phyloP scores from a whole-genome alignment of 2,329 filamentous ascomycete genomes.

The Ophiocordyceps australis region DNA sequence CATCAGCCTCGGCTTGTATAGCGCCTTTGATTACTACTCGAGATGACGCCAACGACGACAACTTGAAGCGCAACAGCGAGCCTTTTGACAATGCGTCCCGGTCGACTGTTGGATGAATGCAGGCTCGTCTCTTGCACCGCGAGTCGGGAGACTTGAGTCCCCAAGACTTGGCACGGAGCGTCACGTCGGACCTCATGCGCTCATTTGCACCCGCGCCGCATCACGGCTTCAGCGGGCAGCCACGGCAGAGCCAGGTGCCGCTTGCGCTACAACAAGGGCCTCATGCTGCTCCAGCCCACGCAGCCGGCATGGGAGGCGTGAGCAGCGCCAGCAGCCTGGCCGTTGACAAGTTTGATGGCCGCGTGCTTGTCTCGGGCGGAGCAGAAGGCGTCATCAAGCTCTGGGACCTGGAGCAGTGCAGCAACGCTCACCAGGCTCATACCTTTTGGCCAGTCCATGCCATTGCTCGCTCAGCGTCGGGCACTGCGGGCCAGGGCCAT shows the following conservation, averaged over 20 bases:
- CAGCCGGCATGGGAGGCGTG: slow-evolving; percentile 65
- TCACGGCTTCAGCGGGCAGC: slow-evolving; percentile 49
- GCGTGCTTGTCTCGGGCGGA: slow-evolving; percentile 65
- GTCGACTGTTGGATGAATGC: too few species aligned
- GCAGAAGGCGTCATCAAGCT: slow-evolving; percentile 70
- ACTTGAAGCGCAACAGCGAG: too few species aligned
- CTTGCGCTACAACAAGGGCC: slow-evolving; percentile 10
- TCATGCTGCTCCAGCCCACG: slow-evolving; percentile 43
- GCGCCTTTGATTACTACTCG: too few species aligned
- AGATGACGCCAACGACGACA: too few species aligned
- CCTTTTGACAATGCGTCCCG: too few species aligned
- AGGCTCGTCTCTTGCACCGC: slow-evolving; percentile 64
- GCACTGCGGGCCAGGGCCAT: slow-evolving; percentile 20
- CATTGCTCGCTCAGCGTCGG: slow-evolving; percentile 21
- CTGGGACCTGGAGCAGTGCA: slow-evolving; percentile 62
- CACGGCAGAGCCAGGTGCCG: slow-evolving; percentile 3
- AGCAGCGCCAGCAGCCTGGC: slow-evolving; percentile 60
- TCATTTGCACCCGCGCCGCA: slow-evolving; percentile 50
- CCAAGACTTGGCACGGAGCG: slow-evolving; percentile 43
- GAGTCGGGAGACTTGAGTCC: slow-evolving; percentile 50
- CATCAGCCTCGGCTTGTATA: too few species aligned
- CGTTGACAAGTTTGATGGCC: slow-evolving; percentile 65
- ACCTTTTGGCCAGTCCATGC: slow-evolving; percentile 35
- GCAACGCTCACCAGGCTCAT: slow-evolving; percentile 22
- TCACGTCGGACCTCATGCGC: slow-evolving; percentile 47